phyloP scores from a whole-genome alignment of 345 rosid genomes.

The Barbarea vulgaris region DNA sequence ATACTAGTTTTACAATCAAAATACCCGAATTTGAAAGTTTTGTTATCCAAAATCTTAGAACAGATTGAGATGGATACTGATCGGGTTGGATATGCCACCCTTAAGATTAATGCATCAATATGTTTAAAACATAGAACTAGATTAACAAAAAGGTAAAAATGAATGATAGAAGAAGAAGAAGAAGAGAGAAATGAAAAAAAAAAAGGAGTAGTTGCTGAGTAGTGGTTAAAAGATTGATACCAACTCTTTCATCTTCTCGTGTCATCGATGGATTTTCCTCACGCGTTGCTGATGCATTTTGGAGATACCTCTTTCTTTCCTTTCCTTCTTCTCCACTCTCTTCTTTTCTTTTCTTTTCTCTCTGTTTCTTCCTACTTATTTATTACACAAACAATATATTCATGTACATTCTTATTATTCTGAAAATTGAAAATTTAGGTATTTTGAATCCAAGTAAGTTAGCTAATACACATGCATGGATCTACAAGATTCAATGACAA shows the following conservation, averaged over 20 bases:
- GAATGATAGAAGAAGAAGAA: background rate
- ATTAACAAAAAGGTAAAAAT: constrained; percentile 18
- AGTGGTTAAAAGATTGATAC: constrained; percentile 36
- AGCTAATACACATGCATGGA: constrained; percentile 3
- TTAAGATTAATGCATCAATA: background rate
- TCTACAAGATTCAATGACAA: constrained; percentile 12
- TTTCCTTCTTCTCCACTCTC: constrained; percentile 29
- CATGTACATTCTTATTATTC: background rate
- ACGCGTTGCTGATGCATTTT: constrained; percentile 41
- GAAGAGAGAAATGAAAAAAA: background rate
- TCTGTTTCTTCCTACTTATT: background rate
- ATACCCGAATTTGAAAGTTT: too few relatives aligned
- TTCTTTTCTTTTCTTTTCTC: background rate
- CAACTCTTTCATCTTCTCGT: constrained; percentile 32
- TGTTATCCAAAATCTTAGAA: background rate
- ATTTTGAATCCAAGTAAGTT: background rate
- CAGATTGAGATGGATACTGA: background rate
- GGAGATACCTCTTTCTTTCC: constrained; percentile 32
- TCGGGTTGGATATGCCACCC: background rate
- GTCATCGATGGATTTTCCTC: constrained; percentile 38
- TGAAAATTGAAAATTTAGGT: background rate
- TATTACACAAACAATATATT: background rate
- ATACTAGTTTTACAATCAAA: background rate
- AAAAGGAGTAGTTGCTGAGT: constrained; percentile 32
- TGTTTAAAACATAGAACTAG: background rate